Percentiles rank a stretch among this genome's conserved stretches.
Evolutionary conservation across 768 basidiomycete genomes (phyloP).

Genomic region (Thelephora ganbajun): DNA sequence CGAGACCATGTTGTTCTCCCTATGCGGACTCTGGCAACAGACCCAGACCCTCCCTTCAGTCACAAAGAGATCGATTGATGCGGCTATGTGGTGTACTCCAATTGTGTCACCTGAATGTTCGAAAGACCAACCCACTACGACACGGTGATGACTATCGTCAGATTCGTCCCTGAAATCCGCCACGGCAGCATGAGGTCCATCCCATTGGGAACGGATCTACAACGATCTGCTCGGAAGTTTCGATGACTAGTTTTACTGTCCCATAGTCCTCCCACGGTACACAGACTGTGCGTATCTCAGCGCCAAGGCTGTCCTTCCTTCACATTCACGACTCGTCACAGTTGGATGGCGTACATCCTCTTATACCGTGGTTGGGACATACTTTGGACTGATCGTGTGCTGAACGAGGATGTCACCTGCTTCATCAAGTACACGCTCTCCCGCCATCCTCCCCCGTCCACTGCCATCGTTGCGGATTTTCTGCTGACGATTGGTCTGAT

Average conservation of each 20-base stretch:
- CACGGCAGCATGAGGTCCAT: background rate
- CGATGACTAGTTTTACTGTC: too few species aligned
- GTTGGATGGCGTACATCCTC: too few species aligned
- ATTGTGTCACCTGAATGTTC: slow-evolving; percentile 9
- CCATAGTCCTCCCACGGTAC: too few species aligned
- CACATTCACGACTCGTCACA: background rate
- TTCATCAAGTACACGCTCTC: too few species aligned
- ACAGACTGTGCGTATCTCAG: background rate
- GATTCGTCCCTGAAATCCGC: slow-evolving; percentile 9
- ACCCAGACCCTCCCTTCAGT: too few species aligned
- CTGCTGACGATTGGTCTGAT: background rate
- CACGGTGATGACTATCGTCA: slow-evolving; percentile 4
- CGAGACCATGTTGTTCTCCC: too few species aligned
- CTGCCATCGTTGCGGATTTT: background rate
- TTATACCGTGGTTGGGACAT: too few species aligned
- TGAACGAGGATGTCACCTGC: too few species aligned
- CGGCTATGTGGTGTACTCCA: background rate
- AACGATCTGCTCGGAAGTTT: background rate
- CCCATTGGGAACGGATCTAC: too few species aligned
- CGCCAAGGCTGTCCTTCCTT: background rate
- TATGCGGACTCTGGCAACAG: too few species aligned
- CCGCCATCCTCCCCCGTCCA: background rate
- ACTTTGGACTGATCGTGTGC: too few species aligned
- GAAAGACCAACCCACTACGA: slow-evolving; percentile 11
- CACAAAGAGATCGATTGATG: too few species aligned